Conservation (phyloP, 192 early-diverging fungal genomes). For the Umbelopsis isabellina region DNA sequence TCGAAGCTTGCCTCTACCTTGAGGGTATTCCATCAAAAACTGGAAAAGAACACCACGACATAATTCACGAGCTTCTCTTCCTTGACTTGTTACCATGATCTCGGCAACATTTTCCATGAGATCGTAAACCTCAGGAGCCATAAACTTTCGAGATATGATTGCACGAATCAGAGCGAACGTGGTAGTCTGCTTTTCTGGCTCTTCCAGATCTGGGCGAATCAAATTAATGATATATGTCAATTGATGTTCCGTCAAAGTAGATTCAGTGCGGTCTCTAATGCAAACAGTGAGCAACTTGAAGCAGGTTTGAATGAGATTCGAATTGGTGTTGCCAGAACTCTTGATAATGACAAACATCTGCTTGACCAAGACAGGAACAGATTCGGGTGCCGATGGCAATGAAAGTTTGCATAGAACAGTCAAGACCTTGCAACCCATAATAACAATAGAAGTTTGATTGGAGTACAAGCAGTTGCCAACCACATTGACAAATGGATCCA, state of each 20-base stretch:
- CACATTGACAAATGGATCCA: slow-evolving; percentile 81
- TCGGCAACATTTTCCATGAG: slow-evolving; percentile 82
- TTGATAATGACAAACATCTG: slow-evolving; percentile 78
- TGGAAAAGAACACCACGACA: slow-evolving; percentile 83
- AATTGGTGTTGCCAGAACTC: slow-evolving; percentile 61
- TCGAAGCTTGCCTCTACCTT: slow-evolving; percentile 76
- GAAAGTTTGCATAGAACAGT: slow-evolving; percentile 69
- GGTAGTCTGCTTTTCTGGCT: slow-evolving; percentile 80
- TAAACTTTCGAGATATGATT: slow-evolving; percentile 82
- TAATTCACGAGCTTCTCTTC: slow-evolving; percentile 74
- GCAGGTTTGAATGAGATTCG: slow-evolving; percentile 73
- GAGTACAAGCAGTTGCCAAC: slow-evolving; percentile 87
- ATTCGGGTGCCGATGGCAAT: slow-evolving; percentile 67
- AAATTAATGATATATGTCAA: slow-evolving; percentile 79
- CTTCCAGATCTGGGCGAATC: slow-evolving; percentile 88
- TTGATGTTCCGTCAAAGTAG: slow-evolving; percentile 71
- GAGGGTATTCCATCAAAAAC: slow-evolving; percentile 96
- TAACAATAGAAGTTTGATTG: slow-evolving; percentile 69
- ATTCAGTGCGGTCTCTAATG: slow-evolving; percentile 76
- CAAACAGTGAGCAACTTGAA: slow-evolving; percentile 84
- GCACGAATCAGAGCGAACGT: slow-evolving; percentile 87
- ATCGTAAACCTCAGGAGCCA: slow-evolving; percentile 91
- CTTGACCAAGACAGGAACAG: slow-evolving; percentile 75
- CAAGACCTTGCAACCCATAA: slow-evolving; percentile 75
- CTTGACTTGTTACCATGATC: slow-evolving; percentile 89